Base-by-base conservation (phyloP, 768 basidiomycete genomes). In the Hypsizygus marmoreus region DNA sequence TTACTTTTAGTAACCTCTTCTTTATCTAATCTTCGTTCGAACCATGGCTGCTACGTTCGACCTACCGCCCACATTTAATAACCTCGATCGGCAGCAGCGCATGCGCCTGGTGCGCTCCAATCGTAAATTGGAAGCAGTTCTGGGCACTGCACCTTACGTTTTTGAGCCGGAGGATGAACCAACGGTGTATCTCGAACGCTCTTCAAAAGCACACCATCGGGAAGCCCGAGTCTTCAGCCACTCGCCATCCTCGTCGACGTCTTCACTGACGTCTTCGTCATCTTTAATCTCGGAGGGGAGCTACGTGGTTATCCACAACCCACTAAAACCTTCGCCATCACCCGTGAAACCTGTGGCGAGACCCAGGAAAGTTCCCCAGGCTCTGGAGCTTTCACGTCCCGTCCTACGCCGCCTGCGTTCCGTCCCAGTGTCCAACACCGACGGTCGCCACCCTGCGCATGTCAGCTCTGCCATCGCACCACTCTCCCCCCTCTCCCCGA, bases 21-120 rank as follows among this genome's bases (percentile, higher is more conserved):
- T 11, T n/a, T 17, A 23, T 17, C 42, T 45, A 4, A 16, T 13
- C 22, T 11, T 22, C n/a, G n/a, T n/a, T n/a, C 14, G 14, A 22
- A 8, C 23, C 33, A 50, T 54, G 53, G 38, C 30, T 28, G 22
- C 24, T 32, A 14, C 4, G 16, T 38, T 31, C 23, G 12, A 34
- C n/a, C 62, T 63, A 14, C 79, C 81, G 4, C 71, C 78, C 0
- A 82, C 80, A 7, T 63, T 69, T 19, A 81, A 81, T 63, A 66
- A 64, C 5, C 72, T 80, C 24, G 68, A 72, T 14, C 59, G 59
- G 0, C 55, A 70, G 8, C 72, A 82, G 30, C 77, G 81, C 4
- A 53, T 69, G 4, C 77, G 76, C 31, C 74, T 84, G n/a, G 64
- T 83, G 31, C 77, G 77, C 33, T 77, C 81, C 0, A 76, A 79